Conservation (phyloP, 257 asterid genomes). For the Gentiana dahurica region DNA sequence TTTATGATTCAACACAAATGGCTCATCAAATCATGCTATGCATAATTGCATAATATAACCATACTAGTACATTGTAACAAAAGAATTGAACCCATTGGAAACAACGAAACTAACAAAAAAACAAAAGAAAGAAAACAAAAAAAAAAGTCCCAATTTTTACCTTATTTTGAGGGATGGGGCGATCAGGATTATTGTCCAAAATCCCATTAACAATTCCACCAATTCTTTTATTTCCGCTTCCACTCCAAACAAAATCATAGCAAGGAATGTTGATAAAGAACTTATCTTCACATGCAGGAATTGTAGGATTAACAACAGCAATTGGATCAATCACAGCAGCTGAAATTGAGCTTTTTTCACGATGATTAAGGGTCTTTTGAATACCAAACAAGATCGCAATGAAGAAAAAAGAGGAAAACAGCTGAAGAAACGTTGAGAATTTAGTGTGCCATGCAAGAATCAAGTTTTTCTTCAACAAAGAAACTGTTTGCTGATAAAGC, state of each 20-base stretch:
- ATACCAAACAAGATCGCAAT: conserved; percentile 20
- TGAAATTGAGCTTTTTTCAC: not conserved
- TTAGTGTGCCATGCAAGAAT: conserved; percentile 18
- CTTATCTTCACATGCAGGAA: conserved; percentile 32
- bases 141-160: not conserved
- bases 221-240: conserved; percentile 18
- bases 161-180: conserved; percentile 20
- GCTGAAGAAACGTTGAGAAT: conserved; percentile 19
- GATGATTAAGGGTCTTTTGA: conserved; percentile 2
- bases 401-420: conserved; percentile 30
- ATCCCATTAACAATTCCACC: conserved; percentile 18
- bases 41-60: too few species aligned
- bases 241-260: conserved; percentile 37
- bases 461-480: conserved; percentile 29
- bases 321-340: conserved; percentile 17
- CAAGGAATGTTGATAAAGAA: conserved; percentile 22
- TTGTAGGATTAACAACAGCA: conserved; percentile 13
- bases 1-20: too few species aligned
- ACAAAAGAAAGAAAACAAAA: too few species aligned
- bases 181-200: conserved; percentile 28
- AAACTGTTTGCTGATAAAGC: conserved; percentile 19
- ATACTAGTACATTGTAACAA: too few species aligned
- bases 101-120: not conserved
- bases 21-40: too few species aligned
- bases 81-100: too few species aligned